phyloP scores from a whole-genome alignment of 2,329 filamentous ascomycete species.

The Intubia oerlemansii region DNA sequence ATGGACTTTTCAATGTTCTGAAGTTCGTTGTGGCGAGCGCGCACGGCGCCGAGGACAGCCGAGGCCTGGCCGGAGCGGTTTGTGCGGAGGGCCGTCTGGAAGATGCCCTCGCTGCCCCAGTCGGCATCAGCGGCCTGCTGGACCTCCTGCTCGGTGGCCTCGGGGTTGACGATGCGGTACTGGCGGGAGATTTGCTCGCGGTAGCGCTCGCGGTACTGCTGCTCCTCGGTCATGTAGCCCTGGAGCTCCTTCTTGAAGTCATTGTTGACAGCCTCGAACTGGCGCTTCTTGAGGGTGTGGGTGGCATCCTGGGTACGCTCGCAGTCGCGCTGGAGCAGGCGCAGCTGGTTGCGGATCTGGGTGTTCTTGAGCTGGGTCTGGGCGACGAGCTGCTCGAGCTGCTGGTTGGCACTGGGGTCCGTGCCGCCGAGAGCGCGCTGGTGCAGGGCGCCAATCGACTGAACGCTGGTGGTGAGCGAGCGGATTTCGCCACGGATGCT shows the following conservation, averaged over 20 bases:
- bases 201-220: constrained; percentile 47
- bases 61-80: constrained; percentile 56
- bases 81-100: constrained; percentile 59
- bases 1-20: constrained; percentile 61
- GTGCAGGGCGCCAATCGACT: constrained; percentile 46
- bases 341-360: constrained; percentile 64
- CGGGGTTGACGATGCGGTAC: constrained; percentile 63
- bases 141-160: constrained; percentile 55
- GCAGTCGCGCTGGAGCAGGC: constrained; percentile 50
- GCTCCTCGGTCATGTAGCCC: constrained; percentile 50
- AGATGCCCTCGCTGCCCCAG: constrained; percentile 61
- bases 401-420: constrained; percentile 30
- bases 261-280: constrained; percentile 47
- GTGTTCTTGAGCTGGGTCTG: constrained; percentile 43
- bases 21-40: constrained; percentile 66
- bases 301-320: constrained; percentile 35
- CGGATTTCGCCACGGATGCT: constrained; percentile 47
- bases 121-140: constrained; percentile 45
- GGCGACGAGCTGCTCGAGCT: constrained; percentile 45
- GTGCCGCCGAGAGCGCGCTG: constrained; percentile 48
- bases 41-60: constrained; percentile 55
- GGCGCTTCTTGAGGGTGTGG: constrained; percentile 46
- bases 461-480: constrained; percentile 42
- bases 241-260: constrained; percentile 52
- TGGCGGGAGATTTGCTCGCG: constrained; percentile 62